phyloP scores from a whole-genome alignment of 805 yeast genomes.

The Saturnispora gosingensis region DNA sequence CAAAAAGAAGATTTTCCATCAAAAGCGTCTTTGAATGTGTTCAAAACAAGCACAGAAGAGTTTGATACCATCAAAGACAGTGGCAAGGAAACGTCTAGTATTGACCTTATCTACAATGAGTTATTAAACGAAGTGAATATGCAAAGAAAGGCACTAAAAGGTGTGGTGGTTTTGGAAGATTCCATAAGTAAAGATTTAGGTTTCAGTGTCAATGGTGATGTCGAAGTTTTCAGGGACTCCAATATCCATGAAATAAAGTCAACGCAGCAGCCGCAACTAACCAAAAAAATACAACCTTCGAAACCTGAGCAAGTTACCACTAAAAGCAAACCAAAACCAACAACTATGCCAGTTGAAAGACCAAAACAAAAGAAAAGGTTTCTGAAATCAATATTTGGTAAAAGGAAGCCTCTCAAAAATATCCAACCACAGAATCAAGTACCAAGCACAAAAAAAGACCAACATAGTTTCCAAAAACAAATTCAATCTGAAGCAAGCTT shows the following conservation, averaged over 20 bases:
- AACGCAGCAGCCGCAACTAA: conserved; percentile 28
- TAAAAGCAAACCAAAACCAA: background rate
- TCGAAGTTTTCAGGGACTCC: conserved; percentile 41
- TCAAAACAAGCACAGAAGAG: conserved; percentile 7
- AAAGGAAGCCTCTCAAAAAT: background rate
- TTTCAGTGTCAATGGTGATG: conserved; percentile 40
- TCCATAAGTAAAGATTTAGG: conserved; percentile 26
- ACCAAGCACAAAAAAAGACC: background rate
- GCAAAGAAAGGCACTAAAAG: conserved; percentile 24
- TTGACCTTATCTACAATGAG: conserved; percentile 21
- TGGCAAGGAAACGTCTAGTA: conserved; percentile 3
- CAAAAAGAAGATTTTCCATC: conserved; percentile 13
- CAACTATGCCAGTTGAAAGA: background rate
- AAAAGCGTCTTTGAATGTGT: conserved; percentile 27
- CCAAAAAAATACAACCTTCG: conserved; percentile 44
- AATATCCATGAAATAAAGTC: conserved; percentile 42
- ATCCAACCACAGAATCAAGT: background rate
- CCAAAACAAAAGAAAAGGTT: background rate
- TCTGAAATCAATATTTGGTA: conserved; percentile 2
- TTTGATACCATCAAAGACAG: background rate
- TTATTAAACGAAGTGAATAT: conserved; percentile 24
- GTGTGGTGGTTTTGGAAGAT: conserved; percentile 20
- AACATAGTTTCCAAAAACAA: background rate
- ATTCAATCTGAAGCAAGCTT: background rate
- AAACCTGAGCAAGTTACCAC: conserved; percentile 23